phyloP scores from a whole-genome alignment of 768 basidiomycete species.

The Gyrodon lividus region DNA sequence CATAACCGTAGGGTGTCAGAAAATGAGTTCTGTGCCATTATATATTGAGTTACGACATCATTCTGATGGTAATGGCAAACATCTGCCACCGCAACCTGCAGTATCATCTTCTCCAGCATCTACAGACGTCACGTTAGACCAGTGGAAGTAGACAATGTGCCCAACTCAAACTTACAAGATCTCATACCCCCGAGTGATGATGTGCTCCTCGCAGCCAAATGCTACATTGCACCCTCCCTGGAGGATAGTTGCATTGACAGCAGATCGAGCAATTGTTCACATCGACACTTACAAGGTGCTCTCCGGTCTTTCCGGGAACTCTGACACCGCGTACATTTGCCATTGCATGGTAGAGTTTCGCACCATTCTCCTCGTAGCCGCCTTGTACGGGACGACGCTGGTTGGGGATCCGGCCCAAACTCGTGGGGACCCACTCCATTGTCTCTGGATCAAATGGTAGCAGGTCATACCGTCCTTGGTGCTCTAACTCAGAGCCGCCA shows the following conservation, averaged over 20 bases:
- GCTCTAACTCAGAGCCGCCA: conserved; percentile 58
- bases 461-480: conserved; percentile 70
- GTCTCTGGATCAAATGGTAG: conserved; percentile 62
- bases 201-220: conserved; percentile 38
- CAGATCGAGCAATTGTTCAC: neutral
- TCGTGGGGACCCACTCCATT: conserved; percentile 76
- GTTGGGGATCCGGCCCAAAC: conserved; percentile 56
- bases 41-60: too few species aligned
- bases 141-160: neutral
- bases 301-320: conserved; percentile 75
- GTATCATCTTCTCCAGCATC: conserved; percentile 37
- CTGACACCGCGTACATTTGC: conserved; percentile 47
- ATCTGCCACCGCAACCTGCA: too few species aligned
- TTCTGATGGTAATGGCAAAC: neutral
- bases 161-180: conserved; percentile 43
- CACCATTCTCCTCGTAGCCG: conserved; percentile 70
- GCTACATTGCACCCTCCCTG: conserved; percentile 45
- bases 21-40: too few species aligned
- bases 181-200: conserved; percentile 39
- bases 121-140: conserved; percentile 11
- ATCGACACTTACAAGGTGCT: conserved; percentile 55
- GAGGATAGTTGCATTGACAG: neutral
- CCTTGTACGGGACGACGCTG: conserved; percentile 65
- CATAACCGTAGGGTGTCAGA: too few species aligned
- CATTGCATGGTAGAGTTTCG: conserved; percentile 67